Evolutionary conservation across 1,284 basidiomycete genomes (phyloP).

Genomic region (Moesziomyces sp.): DNA sequence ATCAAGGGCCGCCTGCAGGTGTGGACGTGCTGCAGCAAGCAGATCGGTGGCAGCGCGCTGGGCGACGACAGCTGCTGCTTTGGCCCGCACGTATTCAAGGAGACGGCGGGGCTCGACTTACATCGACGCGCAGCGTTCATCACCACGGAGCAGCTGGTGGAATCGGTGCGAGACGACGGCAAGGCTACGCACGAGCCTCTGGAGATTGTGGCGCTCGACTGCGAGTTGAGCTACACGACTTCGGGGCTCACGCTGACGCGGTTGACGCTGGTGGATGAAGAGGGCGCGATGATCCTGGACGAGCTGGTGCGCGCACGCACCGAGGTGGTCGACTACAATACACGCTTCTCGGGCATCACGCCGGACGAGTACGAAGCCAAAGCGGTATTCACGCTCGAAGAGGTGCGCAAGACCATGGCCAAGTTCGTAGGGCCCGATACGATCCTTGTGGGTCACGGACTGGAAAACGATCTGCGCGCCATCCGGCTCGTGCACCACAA

Average conservation of each 20-base stretch:
- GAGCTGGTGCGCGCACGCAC: conserved; percentile 50
- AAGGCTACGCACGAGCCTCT: conserved; percentile 13
- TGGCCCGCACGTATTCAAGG: conserved; percentile 65
- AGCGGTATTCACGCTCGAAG: conserved; percentile 43
- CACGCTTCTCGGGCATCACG: conserved; percentile 63
- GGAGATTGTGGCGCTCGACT: conserved; percentile 62
- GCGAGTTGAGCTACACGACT: conserved; percentile 64
- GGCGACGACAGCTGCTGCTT: conserved; percentile 56
- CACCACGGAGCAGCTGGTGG: conserved; percentile 34
- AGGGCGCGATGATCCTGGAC: conserved; percentile 57
- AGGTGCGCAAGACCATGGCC: conserved; percentile 47
- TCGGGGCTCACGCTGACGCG: conserved; percentile 60
- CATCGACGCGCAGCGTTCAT: conserved; percentile 58
- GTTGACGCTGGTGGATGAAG: conserved; percentile 61
- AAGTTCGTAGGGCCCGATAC: conserved; percentile 56
- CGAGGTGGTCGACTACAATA: conserved; percentile 63
- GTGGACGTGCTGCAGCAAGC: conserved; percentile 61
- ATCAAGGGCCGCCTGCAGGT: conserved; percentile 37
- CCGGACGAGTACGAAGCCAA: conserved; percentile 45
- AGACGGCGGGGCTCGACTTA: conserved; percentile 47
- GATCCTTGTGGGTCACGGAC: conserved; percentile 62
- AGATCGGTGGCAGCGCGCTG: conserved; percentile 44
- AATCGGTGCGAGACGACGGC: conserved; percentile 9
- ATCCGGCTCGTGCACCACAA: conserved; percentile 57
- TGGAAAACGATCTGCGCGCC: conserved; percentile 64